phyloP scores from a whole-genome alignment of 139 green algal genomes.

The Picochlorum sp. region DNA sequence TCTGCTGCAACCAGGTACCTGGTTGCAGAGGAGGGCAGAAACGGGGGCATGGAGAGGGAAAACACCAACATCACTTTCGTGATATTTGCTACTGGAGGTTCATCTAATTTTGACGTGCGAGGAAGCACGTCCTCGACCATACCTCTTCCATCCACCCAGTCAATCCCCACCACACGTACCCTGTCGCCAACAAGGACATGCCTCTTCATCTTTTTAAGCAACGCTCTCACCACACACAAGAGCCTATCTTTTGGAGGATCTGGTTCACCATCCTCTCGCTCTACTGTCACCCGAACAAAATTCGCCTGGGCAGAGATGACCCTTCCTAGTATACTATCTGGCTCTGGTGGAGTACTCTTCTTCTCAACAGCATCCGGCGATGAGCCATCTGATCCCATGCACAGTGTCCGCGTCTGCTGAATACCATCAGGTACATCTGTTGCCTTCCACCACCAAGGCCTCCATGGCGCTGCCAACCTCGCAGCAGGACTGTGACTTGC shows the following conservation, averaged over 20 bases:
- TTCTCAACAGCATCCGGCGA: too few relatives aligned
- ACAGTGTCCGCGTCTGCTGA: too few relatives aligned
- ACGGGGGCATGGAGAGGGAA: constrained; percentile 59
- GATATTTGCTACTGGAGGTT: constrained; percentile 87
- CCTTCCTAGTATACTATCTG: constrained; percentile 26
- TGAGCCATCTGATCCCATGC: too few relatives aligned
- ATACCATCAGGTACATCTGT: too few relatives aligned
- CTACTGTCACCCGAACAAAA: constrained; percentile 58
- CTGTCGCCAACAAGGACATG: constrained; percentile 80
- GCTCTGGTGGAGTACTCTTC: not conserved
- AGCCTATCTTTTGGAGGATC: constrained; percentile 40
- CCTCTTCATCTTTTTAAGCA: constrained; percentile 88
- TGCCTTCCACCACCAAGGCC: too few relatives aligned
- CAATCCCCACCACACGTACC: constrained; percentile 66
- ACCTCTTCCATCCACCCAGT: constrained; percentile 62
- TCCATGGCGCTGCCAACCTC: too few relatives aligned
- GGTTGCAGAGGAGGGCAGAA: constrained; percentile 58
- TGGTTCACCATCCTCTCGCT: not conserved
- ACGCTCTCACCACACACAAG: constrained; percentile 69
- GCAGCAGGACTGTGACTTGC: too few relatives aligned
- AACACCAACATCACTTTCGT: constrained; percentile 88
- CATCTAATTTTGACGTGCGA: constrained; percentile 50
- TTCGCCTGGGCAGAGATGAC: constrained; percentile 75
- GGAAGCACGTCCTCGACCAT: constrained; percentile 69
- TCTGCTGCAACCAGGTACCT: constrained; percentile 82